phyloP scores from a whole-genome alignment of 306 rosid genomes.

The Prunus persica region Prunus_persica_NCBIv2 NC_034009.1:4800501-4801000 shows the following conservation, averaged over 20 bases:
- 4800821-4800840: not conserved
- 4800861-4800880: not conserved
- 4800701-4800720: too few relatives aligned
- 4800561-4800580: not conserved
- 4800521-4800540: not conserved
- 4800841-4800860: not conserved
- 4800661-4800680: too few relatives aligned
- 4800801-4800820: not conserved
- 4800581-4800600: not conserved
- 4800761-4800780: not conserved
- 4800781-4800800: not conserved
- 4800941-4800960: not conserved
- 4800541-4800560: not conserved
- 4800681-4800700: too few relatives aligned
- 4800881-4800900: not conserved
- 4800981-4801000: not conserved
- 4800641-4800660: too few relatives aligned
- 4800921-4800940: not conserved
- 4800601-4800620: not conserved
- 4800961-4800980: not conserved
- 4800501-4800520: not conserved
- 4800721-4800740: not conserved
- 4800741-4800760: not conserved
- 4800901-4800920: not conserved
- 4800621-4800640: too few relatives aligned